These are phyloP conservation scores for Dipodascus albidus DNA, from an alignment of 805 yeast species.

Conservation along the genomic window DNA sequence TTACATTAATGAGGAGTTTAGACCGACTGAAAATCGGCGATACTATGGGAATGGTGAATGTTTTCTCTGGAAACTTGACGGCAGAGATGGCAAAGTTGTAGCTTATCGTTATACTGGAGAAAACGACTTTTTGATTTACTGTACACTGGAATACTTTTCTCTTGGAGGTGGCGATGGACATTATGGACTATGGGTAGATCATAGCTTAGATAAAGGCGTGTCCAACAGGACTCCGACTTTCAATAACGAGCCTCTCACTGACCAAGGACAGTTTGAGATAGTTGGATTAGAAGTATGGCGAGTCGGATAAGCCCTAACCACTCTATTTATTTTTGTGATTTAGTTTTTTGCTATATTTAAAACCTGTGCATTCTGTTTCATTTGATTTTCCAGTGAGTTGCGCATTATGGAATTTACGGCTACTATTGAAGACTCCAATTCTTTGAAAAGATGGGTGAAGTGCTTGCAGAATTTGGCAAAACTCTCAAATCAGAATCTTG, in stretches of 20 bases:
- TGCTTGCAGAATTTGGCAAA: neutral
- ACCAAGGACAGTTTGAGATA: conserved; percentile 57
- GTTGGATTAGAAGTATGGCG: conserved; percentile 81
- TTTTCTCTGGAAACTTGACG: conserved; percentile 64
- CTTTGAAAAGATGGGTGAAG: neutral
- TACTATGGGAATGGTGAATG: conserved; percentile 95
- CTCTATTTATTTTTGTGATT: neutral
- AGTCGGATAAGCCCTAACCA: conserved; percentile 24
- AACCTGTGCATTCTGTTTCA: neutral
- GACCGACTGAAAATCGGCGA: conserved; percentile 52
- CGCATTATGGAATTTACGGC: neutral
- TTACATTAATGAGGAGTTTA: conserved; percentile 56
- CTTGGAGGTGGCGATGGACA: conserved; percentile 91
- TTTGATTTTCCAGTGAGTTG: neutral
- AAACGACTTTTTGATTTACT: conserved; percentile 80
- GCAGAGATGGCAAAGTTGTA: conserved; percentile 37
- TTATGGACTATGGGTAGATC: conserved; percentile 85
- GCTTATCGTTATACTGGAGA: conserved; percentile 84
- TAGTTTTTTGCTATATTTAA: neutral
- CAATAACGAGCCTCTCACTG: conserved; percentile 74
- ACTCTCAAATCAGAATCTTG: neutral
- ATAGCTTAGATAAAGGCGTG: conserved; percentile 62
- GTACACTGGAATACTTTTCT: conserved; percentile 65
- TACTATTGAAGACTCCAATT: neutral
- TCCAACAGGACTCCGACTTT: conserved; percentile 72